phyloP scores from a whole-genome alignment of 495 filamentous ascomycete genomes.

The Penicillium psychrofluorescens region DNA sequence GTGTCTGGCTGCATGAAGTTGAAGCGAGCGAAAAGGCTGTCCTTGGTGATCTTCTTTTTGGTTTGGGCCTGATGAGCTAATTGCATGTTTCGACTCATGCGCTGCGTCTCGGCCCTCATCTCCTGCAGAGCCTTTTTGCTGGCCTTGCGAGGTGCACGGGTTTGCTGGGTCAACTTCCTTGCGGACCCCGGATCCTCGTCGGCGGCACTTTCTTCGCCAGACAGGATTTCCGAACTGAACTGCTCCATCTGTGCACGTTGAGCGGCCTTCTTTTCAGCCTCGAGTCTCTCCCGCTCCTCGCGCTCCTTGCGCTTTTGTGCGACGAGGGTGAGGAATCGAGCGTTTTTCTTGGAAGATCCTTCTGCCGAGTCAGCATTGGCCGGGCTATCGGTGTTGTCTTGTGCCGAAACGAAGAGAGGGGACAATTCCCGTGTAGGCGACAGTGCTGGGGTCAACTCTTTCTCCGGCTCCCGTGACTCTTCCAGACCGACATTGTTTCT shows the following conservation, averaged over 20 bases:
- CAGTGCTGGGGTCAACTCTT: slow-evolving; percentile 10
- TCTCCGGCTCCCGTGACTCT: not conserved
- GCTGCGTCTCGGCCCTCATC: slow-evolving; percentile 87
- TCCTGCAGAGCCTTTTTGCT: slow-evolving; percentile 96
- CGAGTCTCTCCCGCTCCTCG: slow-evolving; percentile 53
- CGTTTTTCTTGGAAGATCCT: slow-evolving; percentile 43
- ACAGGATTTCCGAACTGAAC: slow-evolving; percentile 28
- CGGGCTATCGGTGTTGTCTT: not conserved
- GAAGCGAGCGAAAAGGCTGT: slow-evolving; percentile 77
- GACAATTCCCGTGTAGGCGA: slow-evolving; percentile 24
- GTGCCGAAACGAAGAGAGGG: slow-evolving; percentile 35
- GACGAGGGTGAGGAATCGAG: slow-evolving; percentile 60
- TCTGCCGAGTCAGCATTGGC: slow-evolving; percentile 10
- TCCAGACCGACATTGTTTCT: slow-evolving; percentile 13
- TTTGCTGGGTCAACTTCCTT: slow-evolving; percentile 53
- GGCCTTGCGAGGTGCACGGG: slow-evolving; percentile 72
- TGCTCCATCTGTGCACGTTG: slow-evolving; percentile 27
- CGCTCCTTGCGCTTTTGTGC: slow-evolving; percentile 64
- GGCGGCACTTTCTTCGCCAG: slow-evolving; percentile 31
- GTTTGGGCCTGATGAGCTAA: slow-evolving; percentile 83
- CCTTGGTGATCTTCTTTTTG: slow-evolving; percentile 85
- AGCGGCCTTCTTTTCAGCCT: slow-evolving; percentile 45
- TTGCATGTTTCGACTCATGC: slow-evolving; percentile 82
- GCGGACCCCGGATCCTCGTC: slow-evolving; percentile 51
- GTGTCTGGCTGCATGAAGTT: slow-evolving; percentile 51